Evolutionary conservation across 129 eudicot species (phyloP).

Genomic region (Helianthus tuberosus): DNA sequence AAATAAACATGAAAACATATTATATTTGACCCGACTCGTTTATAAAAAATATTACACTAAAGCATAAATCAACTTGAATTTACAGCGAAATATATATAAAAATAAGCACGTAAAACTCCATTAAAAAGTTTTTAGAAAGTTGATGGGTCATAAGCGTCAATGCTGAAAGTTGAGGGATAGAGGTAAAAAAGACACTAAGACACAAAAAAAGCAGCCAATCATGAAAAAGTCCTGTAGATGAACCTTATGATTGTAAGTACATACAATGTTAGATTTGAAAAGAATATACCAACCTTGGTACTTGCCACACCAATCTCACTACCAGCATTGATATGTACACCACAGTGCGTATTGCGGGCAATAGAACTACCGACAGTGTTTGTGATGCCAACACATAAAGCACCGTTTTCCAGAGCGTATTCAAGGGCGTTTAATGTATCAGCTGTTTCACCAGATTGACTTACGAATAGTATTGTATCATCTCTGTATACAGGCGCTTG

Average conservation of each 20-base stretch:
- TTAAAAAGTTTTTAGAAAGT: no score
- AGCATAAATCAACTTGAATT: no score
- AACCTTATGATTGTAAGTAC: no score
- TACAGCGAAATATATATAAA: no score
- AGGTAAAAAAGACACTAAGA: no score
- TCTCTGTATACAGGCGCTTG: conserved; percentile 96
- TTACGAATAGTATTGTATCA: conserved; percentile 90
- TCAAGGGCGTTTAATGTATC: conserved; percentile 93
- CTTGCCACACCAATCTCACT: conserved; percentile 98
- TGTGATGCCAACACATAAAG: conserved; percentile 97
- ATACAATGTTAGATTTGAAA: neutral
- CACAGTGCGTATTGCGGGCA: conserved; percentile 93
- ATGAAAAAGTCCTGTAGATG: no score
- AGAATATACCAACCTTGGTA: conserved; percentile 66
- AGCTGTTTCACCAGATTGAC: conserved; percentile 99
- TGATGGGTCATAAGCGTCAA: no score
- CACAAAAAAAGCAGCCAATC: no score
- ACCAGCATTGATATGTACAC: conserved; percentile 97
- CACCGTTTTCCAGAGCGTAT: conserved; percentile 92
- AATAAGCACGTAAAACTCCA: no score
- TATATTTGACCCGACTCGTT: neutral
- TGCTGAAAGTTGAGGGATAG: no score
- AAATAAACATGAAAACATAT: no score
- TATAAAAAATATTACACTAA: no score
- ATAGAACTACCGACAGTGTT: conserved; percentile 98